Evolutionary conservation across 2,329 filamentous ascomycete genomes (phyloP).

Genomic region (Sphaerulina vaccinii): DNA sequence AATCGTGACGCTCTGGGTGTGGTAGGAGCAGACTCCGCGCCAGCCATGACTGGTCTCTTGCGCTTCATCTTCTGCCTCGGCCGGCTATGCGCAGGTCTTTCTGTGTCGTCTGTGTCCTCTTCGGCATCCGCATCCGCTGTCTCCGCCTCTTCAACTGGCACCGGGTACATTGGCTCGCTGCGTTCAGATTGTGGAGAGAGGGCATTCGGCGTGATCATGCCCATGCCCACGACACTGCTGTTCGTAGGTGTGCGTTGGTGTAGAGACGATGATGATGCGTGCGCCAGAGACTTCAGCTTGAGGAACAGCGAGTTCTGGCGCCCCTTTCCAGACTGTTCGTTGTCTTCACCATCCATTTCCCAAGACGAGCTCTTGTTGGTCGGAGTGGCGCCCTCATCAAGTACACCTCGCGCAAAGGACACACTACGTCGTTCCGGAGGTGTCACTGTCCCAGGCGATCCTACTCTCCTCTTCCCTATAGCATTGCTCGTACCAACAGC

Average conservation of each 20-base stretch:
- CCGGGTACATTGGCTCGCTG: constrained; percentile 34
- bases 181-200: constrained; percentile 36
- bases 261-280: constrained; percentile 16
- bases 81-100: constrained; percentile 47
- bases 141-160: constrained; percentile 48
- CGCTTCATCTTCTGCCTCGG: constrained; percentile 65
- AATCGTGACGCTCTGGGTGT: constrained; percentile 59
- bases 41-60: constrained; percentile 57
- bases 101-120: constrained; percentile 43
- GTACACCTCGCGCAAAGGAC: constrained; percentile 32
- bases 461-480: not conserved
- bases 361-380: constrained; percentile 29
- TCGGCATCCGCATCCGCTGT: constrained; percentile 45
- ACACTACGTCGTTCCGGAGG: constrained; percentile 33
- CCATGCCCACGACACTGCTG: constrained; percentile 16
- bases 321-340: constrained; percentile 20
- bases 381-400: constrained; percentile 21
- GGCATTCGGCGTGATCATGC: constrained; percentile 27
- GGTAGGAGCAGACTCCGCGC: constrained; percentile 63
- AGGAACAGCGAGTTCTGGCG: constrained; percentile 32
- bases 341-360: constrained; percentile 31
- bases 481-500: constrained; percentile 5
- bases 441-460: constrained; percentile 18
- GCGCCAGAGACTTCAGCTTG: constrained; percentile 33
- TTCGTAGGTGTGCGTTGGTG: constrained; percentile 13